Evolutionary conservation across 2,329 filamentous ascomycete species (phyloP).

Genomic region (Diaporthe ampelina): DNA sequence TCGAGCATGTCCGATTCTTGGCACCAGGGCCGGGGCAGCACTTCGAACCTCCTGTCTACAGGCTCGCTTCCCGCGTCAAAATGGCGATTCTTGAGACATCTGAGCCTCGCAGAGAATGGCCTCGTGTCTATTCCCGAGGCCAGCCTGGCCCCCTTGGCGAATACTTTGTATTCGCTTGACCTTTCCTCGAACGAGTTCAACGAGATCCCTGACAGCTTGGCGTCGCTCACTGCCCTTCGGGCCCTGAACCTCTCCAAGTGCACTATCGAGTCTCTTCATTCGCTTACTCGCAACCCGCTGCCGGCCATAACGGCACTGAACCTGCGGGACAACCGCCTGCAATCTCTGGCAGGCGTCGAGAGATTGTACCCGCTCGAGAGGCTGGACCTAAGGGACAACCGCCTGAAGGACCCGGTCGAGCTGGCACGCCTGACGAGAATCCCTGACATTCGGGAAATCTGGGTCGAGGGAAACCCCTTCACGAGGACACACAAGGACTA

Average conservation of each 20-base stretch:
- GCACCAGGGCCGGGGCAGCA: constrained; percentile 78
- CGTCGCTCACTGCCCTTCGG: constrained; percentile 86
- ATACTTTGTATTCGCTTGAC: constrained; percentile 92
- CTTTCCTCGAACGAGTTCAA: constrained; percentile 92
- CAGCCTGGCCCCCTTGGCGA: constrained; percentile 85
- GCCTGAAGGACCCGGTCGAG: constrained; percentile 90
- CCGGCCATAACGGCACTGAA: constrained; percentile 96
- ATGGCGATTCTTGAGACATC: constrained; percentile 94
- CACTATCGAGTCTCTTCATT: constrained; percentile 96
- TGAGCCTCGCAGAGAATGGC: constrained; percentile 92
- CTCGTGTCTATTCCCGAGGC: constrained; percentile 83
- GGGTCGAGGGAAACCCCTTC: constrained; percentile 93
- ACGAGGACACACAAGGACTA: constrained; percentile 88
- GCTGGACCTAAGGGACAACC: constrained; percentile 92
- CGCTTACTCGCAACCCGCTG: constrained; percentile 85
- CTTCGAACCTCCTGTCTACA: constrained; percentile 80
- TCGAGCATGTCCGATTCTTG: constrained; percentile 79
- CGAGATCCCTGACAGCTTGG: constrained; percentile 93
- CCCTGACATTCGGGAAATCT: constrained; percentile 92
- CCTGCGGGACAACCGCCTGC: constrained; percentile 87
- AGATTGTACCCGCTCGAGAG: constrained; percentile 89
- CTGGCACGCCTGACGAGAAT: constrained; percentile 90
- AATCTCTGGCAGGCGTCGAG: constrained; percentile 90
- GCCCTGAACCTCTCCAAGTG: constrained; percentile 95
- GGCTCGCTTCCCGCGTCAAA: constrained; percentile 85